A percentile compares a stretch with the other conserved stretches of the same genome.
These are phyloP conservation scores for Platismatia glauca DNA, from an alignment of 495 filamentous ascomycete species.

Conservation along the genomic window DNA sequence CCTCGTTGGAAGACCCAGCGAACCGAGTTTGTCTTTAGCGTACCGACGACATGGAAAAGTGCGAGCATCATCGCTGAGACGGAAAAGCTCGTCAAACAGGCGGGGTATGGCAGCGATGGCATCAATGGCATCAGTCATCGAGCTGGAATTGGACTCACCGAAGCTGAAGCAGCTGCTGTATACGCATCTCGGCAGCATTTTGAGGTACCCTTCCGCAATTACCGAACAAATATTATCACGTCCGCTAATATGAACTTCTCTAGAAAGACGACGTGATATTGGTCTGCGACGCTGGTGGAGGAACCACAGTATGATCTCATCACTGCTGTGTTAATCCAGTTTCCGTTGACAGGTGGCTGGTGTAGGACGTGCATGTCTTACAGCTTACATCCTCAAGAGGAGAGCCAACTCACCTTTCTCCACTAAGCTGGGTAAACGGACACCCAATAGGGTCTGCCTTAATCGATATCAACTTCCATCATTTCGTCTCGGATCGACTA, in stretches of 20 bases:
- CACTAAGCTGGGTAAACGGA: slow-evolving; percentile 34
- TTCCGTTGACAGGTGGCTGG: background rate
- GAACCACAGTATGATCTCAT: slow-evolving; percentile 37
- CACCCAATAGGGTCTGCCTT: slow-evolving; percentile 35
- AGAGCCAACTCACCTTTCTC: slow-evolving; percentile 30
- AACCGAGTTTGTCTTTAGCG: slow-evolving; percentile 58
- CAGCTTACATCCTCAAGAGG: slow-evolving; percentile 27
- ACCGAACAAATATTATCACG: no score
- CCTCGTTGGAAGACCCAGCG: slow-evolving; percentile 39
- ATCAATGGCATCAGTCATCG: slow-evolving; percentile 33
- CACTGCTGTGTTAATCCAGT: background rate
- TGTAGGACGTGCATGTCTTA: slow-evolving; percentile 35
- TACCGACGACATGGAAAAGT: slow-evolving; percentile 59
- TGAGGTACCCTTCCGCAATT: no score
- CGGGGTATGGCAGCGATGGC: slow-evolving; percentile 42
- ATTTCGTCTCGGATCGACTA: slow-evolving; percentile 24
- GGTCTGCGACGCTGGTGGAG: slow-evolving; percentile 49
- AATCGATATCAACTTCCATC: slow-evolving; percentile 31
- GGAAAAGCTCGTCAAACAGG: slow-evolving; percentile 37
- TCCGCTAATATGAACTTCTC: background rate
- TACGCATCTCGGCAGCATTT: slow-evolving; percentile 37
- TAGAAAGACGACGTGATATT: slow-evolving; percentile 39
- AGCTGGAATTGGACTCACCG: slow-evolving; percentile 54
- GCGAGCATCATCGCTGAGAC: slow-evolving; percentile 50
- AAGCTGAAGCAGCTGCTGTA: slow-evolving; percentile 61